Evolutionary conservation across 2,329 filamentous ascomycete species (phyloP), one percentile per base, ranked within the genome.

Genomic region (Cytospora piceicola): DNA sequence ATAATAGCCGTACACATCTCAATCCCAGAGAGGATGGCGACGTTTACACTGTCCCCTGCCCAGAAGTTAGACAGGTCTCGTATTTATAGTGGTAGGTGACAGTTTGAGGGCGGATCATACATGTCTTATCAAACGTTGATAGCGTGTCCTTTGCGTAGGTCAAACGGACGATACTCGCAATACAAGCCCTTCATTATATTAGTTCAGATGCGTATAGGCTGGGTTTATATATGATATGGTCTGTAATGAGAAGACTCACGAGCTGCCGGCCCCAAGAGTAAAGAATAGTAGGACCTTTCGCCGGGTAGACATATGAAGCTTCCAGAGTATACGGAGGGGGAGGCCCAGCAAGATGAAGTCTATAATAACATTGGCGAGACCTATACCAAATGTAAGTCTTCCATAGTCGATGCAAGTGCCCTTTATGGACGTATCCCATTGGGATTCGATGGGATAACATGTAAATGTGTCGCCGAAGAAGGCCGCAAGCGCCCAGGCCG

Each of bases 151-250:
- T 42, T 4, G 34, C 34, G 15, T 58, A 58, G 34, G 39, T 27
- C 22, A 58, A 34, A 22, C 55, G 55, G 11, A 39, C 55, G 11
- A 58, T 58, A 30, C 55, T 58, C 55, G 39, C 55, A 42, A 58
- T 29, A n/a, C 32, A 58, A 39, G 55, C 55, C 24, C 55, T 58
- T 39, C 8, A 14, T 27, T 22, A 5, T 46, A 5, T 46, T 46
- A 46, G 42, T 22, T n/a, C 42, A 5, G 42, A 46, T 46, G 9
- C 9, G 9, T n/a, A 46, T 5, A 46, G 20, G 42, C 1, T 8
- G 42, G 42, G n/a, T n/a, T n/a, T 3, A 46, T 2, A 4, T 46
- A 6, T 22, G 20, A 22, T 8, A 8, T 4, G 8, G 20, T 42
- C 6, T 30, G 22, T 29, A 5, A 15, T 1, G 12, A 12, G 34